Conservation (phyloP, 495 filamentous ascomycete genomes). For the Clavariopsis aquatica region DNA sequence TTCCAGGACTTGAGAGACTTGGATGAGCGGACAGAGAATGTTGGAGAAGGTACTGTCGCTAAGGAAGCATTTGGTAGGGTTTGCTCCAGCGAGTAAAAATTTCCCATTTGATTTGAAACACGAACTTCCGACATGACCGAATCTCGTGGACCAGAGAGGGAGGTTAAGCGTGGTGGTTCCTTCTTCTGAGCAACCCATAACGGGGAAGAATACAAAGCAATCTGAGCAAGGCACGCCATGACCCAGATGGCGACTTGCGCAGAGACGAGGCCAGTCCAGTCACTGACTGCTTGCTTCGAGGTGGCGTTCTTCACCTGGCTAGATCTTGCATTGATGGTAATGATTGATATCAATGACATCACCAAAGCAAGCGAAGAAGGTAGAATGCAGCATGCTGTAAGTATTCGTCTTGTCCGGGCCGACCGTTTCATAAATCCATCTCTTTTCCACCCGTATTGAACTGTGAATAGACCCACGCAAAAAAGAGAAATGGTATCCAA, state of each 20-base stretch:
- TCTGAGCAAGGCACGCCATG: constrained; percentile 20
- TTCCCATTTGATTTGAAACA: constrained; percentile 17
- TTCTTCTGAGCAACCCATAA: constrained; percentile 2
- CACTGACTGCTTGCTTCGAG: constrained; percentile 6
- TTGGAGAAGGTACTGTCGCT: constrained; percentile 34
- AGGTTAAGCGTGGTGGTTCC: background rate
- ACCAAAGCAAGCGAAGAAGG: constrained; percentile 12
- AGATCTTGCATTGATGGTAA: constrained; percentile 25
- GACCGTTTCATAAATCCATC: constrained; percentile 12
- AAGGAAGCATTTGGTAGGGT: constrained; percentile 17
- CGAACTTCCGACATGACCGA: constrained; percentile 35
- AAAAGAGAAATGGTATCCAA: constrained; percentile 23
- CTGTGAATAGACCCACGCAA: constrained; percentile 22
- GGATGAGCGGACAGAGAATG: constrained; percentile 30
- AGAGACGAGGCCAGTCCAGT: constrained; percentile 16
- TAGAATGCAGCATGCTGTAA: constrained; percentile 22
- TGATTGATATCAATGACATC: constrained; percentile 24
- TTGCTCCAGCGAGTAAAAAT: constrained; percentile 28
- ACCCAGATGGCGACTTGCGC: constrained; percentile 27
- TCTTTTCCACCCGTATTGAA: constrained; percentile 33
- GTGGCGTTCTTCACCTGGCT: constrained; percentile 3
- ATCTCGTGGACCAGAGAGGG: constrained; percentile 13
- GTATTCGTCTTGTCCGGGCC: background rate
- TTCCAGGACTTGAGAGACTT: constrained; percentile 35
- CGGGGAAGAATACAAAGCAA: constrained; percentile 21